These are phyloP conservation scores for Ustulina deusta DNA, from an alignment of 2,329 filamentous ascomycete genomes.

Conservation along the genomic window DNA sequence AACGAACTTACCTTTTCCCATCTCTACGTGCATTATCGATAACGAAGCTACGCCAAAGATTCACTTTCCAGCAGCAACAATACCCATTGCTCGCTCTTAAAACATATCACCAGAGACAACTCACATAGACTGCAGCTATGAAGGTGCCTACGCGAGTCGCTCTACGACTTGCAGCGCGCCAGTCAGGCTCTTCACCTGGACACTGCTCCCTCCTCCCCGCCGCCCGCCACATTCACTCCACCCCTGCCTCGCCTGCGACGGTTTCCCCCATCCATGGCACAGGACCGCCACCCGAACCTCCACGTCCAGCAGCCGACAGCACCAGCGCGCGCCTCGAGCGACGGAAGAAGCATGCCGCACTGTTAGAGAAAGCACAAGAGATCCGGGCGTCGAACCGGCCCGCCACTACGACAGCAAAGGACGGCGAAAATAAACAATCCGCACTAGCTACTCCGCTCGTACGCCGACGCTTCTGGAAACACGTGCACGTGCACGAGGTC, in stretches of 20 bases:
- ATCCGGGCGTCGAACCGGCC: slow-evolving; percentile 53
- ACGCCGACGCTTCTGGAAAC: slow-evolving; percentile 87
- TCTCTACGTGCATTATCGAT: slow-evolving; percentile 17
- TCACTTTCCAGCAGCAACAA: not conserved
- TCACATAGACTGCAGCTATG: slow-evolving; percentile 52
- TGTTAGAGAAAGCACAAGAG: slow-evolving; percentile 65
- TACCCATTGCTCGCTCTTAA: not conserved
- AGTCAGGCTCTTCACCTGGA: slow-evolving; percentile 44
- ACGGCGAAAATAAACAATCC: slow-evolving; percentile 10
- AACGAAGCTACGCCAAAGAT: slow-evolving; percentile 9
- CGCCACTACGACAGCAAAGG: slow-evolving; percentile 15
- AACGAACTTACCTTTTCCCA: not conserved
- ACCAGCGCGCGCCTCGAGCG: slow-evolving; percentile 59
- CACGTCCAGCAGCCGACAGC: slow-evolving; percentile 57
- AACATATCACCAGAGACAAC: not conserved
- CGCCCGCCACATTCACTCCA: slow-evolving; percentile 50
- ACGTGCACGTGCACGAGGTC: slow-evolving; percentile 77
- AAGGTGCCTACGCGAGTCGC: slow-evolving; percentile 56
- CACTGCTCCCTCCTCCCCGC: slow-evolving; percentile 37
- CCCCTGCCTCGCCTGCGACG: slow-evolving; percentile 56
- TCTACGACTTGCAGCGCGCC: slow-evolving; percentile 53
- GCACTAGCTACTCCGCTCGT: slow-evolving; percentile 55
- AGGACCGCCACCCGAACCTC: slow-evolving; percentile 70
- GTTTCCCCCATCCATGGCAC: slow-evolving; percentile 66
- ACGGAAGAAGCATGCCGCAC: slow-evolving; percentile 65